These are phyloP conservation scores for Sporisorium sorghi DNA, from an alignment of 1,284 basidiomycete genomes.

Conservation along the genomic window DNA sequence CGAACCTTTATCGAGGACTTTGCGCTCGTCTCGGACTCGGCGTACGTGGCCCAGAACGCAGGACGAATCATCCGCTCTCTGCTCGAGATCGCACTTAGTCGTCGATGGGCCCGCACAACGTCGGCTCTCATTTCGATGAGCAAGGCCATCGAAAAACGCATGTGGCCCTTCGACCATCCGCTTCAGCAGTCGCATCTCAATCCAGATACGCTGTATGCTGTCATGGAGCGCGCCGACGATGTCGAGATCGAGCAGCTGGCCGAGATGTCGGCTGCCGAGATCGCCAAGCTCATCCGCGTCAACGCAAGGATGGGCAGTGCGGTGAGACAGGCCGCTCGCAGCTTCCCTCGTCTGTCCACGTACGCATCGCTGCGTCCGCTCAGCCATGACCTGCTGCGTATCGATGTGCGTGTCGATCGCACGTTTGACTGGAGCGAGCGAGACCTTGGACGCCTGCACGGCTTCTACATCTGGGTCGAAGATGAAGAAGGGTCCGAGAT, in stretches of 20 bases:
- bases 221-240: slow-evolving; percentile 86
- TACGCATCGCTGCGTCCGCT: slow-evolving; percentile 78
- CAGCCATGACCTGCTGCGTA: slow-evolving; percentile 83
- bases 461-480: slow-evolving; percentile 97
- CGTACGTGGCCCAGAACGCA: slow-evolving; percentile 84
- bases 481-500: slow-evolving; percentile 83
- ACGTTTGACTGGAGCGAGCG: slow-evolving; percentile 87
- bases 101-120: slow-evolving; percentile 87
- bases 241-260: slow-evolving; percentile 82
- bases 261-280: slow-evolving; percentile 77
- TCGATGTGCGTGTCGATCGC: slow-evolving; percentile 77
- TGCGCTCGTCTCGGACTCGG: slow-evolving; percentile 93
- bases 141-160: slow-evolving; percentile 78
- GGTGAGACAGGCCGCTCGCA: slow-evolving; percentile 82
- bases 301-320: slow-evolving; percentile 87
- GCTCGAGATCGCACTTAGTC: slow-evolving; percentile 91
- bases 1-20: slow-evolving; percentile 87
- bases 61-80: slow-evolving; percentile 93
- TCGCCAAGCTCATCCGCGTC: slow-evolving; percentile 85
- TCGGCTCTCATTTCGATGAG: slow-evolving; percentile 87
- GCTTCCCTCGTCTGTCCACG: slow-evolving; percentile 84
- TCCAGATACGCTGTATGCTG: slow-evolving; percentile 78
- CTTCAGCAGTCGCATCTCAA: slow-evolving; percentile 77
- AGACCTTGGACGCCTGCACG: slow-evolving; percentile 81
- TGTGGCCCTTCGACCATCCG: slow-evolving; percentile 97